A percentile compares a stretch with the other conserved stretches of the same genome.
These are phyloP conservation scores for Iberis pinnata DNA, from an alignment of 345 rosid species.

Conservation along the genomic window DNA sequence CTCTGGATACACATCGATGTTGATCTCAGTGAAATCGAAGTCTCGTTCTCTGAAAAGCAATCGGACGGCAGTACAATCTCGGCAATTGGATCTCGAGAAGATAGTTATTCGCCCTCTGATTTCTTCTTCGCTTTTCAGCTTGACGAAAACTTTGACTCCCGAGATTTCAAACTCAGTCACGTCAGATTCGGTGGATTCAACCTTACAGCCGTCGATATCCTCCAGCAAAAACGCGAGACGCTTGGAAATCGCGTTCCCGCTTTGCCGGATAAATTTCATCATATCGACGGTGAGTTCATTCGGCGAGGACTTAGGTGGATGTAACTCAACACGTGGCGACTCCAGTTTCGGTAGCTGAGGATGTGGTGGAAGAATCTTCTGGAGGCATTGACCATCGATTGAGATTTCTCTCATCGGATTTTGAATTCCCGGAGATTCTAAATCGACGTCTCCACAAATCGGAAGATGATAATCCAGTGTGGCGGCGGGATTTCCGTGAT, in stretches of 20 bases:
- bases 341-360: conserved; percentile 68
- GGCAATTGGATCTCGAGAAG: conserved; percentile 73
- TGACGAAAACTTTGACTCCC: conserved; percentile 69
- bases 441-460: background rate
- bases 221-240: conserved; percentile 36
- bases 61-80: conserved; percentile 77
- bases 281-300: conserved; percentile 31
- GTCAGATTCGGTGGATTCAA: conserved; percentile 21
- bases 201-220: background rate
- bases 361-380: conserved; percentile 42
- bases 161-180: conserved; percentile 65
- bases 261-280: conserved; percentile 50
- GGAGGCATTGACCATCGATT: conserved; percentile 2
- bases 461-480: background rate
- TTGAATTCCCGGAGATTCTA: conserved; percentile 8
- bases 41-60: conserved; percentile 50
- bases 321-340: conserved; percentile 43
- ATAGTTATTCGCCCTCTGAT: conserved; percentile 54
- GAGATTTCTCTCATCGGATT: conserved; percentile 11
- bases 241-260: conserved; percentile 56
- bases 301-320: conserved; percentile 33
- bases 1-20: conserved; percentile 62
- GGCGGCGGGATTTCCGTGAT: conserved; percentile 15
- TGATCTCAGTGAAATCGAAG: conserved; percentile 63
- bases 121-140: conserved; percentile 38